Evolutionary conservation across 169 alveolate genomes (phyloP), one percentile per base, ranked within the genome.

Genomic region (Plasmodium gaboni): DNA sequence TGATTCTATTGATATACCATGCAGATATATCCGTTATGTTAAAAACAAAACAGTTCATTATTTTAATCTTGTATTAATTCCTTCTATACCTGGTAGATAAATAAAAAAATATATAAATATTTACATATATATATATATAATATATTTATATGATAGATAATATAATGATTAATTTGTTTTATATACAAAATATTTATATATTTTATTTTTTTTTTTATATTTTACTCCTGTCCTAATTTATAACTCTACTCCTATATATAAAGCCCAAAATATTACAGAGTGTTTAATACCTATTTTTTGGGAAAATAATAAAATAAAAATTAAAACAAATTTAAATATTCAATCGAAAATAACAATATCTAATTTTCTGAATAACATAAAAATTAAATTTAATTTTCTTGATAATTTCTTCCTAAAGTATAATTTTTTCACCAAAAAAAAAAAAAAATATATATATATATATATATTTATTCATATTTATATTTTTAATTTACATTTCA

Each of bases 201-300:
- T 50, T 2, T 50, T 50, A 1, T 50, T 50, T 53, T 12, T 12
- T 4, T 10, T 53, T 53, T n/a, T 10, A 12, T 19, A 53, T 19
- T 48, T n/a, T 67, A 38, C 42, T 15, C 72, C 32, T 15, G 42
- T 68, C 22, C 28, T 50, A 48, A 17, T 69, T 46, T 9, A 46
- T 6, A 12, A 28, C 13, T 69, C 10, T 17, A 12, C 50, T 19
- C 42, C 8, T 69, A 46, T 46, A 17, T 48, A 48, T 17, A 59
- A 63, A 76, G 89, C 46, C 13, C 65, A 76, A 48, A 76, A 76
- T 12, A 26, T 64, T 26, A n/a, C 42, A 12, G 89, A 76, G 24
- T 26, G 67, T 55, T 64, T 76, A n/a, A 64, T 76, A 13, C 89
- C 89, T 2, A 63, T 76, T 13, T 76, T 76, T 63, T 76, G 89